Evolutionary conservation across 2,329 filamentous ascomycete species (phyloP), one percentile per base, ranked within the genome.

Genomic region (Penicillium sp.): DNA sequence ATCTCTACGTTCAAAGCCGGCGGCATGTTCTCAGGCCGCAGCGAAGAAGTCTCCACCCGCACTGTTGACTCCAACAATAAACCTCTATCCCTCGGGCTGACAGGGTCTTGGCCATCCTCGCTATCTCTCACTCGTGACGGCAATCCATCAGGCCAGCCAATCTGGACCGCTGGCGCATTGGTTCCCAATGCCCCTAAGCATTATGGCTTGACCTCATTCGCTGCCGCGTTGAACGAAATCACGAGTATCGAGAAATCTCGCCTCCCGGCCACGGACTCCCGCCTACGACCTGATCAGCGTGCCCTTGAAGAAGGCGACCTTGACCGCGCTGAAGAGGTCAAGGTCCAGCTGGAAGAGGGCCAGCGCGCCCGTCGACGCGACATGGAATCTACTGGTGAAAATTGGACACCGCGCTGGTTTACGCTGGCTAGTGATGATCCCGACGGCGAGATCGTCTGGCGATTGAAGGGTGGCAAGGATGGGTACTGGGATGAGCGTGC

Each of bases 11-110:
- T 98, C 72, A 94, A 93, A 62, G 81, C 84, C 39, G 94, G 93
- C 60, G 91, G 93, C 51, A 95, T 98, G 87, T 98, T 97, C 69
- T 90, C 91, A 20, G 93, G 93, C 10, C 82, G 93, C 41, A 86
- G 85, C 47, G 93, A 98, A 65, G 93, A 98, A 47, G 86, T 97
- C 7, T 75, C 78, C 23, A 84, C 91, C 5, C 83, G 90, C 54
- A 77, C 83, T 1, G 84, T 83, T 51, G 82, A 84, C 42, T 67
- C 76, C 0, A 75, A 84, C 39, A 88, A 87, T 27, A 67, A 71
- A 16, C 74, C 80, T 14, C 77, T 85, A 0, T 77, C 86, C 1
- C 72, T 84, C 8, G 81, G 85, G 11, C 71, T 97, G 16, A 67
- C 72, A 0, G 93, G 93, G 2, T 94, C 86, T 39, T 98, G 93